Base-by-base conservation (phyloP, 805 yeast genomes). In the Kodamaea lidongshanica region DNA sequence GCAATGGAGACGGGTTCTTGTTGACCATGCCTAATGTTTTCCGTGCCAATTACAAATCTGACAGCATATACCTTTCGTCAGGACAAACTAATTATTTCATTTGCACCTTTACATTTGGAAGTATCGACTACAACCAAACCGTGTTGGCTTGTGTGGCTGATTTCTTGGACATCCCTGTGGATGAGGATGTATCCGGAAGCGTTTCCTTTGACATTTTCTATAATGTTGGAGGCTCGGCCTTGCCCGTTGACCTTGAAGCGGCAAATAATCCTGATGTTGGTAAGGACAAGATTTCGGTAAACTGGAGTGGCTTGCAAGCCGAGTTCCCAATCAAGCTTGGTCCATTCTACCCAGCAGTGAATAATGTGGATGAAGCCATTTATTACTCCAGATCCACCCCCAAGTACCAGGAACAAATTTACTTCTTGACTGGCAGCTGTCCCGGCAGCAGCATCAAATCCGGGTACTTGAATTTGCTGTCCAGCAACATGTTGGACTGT, bases 221-320 rank as follows among this genome's bases (percentile, higher is more conserved):
- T 18, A 41, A 41, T 28, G 46, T 37, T 21, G 50, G 50, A 9
- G 48, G 45, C 1, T 43, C 50, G 5, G 28, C 45, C 8, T 24
- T 25, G 12, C 25, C 11, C 6, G 29, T 35, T 2, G 48, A 44
- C 16, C 23, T 40, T 12, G 16, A 21, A 4, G 36, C 40, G 6
- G 45, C 47, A 2, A 35, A 27, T 14, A 15, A 17, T 13, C 24
- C 37, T 14, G 16, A 12, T 10, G 12, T 39, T 7, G 40, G 41
- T 7, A 9, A 15, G 4, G 32, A 31, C 10, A 11, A 28, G 25
- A 30, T 30, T n/a, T 10, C 17, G 3, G 23, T 42, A 9, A 25
- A 27, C 21, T 40, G 45, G 42, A 32, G 37, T 15, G 40, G 37
- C 3, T 29, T 45, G 12, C 8, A 29, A 12, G n/a, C 42, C 2